Evolutionary conservation across 352 stramenopile species (phyloP).

Genomic region (Thraustochytrium striatum): DNA sequence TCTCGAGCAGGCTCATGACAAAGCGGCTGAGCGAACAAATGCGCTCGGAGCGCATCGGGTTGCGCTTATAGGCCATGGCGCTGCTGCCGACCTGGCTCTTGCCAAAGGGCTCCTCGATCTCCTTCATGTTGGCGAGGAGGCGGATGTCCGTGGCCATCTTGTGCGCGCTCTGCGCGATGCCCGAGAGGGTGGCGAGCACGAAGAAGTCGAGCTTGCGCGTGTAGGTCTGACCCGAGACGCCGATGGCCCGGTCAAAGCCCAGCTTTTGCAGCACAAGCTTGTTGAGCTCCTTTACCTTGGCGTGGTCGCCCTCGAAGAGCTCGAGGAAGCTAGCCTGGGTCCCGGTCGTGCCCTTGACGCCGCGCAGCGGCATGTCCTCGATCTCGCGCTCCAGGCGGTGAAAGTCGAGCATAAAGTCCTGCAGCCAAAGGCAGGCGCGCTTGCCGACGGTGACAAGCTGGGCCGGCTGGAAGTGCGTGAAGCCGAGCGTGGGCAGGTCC

Average conservation of each 20-base stretch:
- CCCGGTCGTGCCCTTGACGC: conserved; percentile 97
- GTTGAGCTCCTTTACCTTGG: conserved; percentile 96
- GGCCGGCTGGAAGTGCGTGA: conserved; percentile 98
- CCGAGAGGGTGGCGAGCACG: conserved; percentile 82
- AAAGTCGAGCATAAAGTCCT: conserved; percentile 94
- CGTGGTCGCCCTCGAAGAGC: conserved; percentile 96
- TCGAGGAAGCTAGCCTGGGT: conserved; percentile 98
- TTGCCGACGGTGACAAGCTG: conserved; percentile 98
- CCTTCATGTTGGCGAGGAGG: conserved; percentile 97
- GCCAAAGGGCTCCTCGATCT: conserved; percentile 90
- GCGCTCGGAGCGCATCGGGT: conserved; percentile 96
- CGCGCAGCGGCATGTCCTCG: conserved; percentile 89
- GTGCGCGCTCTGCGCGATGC: conserved; percentile 94
- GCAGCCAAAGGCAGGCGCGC: conserved; percentile 92
- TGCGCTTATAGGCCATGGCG: conserved; percentile 99
- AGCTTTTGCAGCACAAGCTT: conserved; percentile 91
- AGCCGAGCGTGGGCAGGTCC: conserved; percentile 94
- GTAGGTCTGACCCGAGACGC: conserved; percentile 97
- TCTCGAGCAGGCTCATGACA: conserved; percentile 94
- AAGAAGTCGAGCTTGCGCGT: conserved; percentile 97
- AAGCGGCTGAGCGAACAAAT: conserved; percentile 95
- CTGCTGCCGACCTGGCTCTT: conserved; percentile 93
- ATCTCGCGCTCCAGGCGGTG: conserved; percentile 91
- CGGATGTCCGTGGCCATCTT: conserved; percentile 99
- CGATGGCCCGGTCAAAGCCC: conserved; percentile 93